Base-by-base conservation (phyloP, 2,329 filamentous ascomycete species). In the Trichocomaceae sp. region DNA sequence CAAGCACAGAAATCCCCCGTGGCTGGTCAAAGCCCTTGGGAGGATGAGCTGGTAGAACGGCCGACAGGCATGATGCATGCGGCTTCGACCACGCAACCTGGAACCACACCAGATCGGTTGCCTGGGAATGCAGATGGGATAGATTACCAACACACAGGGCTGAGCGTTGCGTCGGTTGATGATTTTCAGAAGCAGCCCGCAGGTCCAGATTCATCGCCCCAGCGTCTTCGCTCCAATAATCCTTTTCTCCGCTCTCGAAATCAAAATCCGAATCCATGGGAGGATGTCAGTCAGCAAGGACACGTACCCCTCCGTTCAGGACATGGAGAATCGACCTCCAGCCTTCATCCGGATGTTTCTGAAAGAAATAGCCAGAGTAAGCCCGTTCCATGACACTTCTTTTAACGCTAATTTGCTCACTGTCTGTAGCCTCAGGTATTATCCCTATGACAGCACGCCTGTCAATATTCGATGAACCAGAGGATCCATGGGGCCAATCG, bases 401-500 rank as follows among this genome's bases (percentile, higher is more conserved):
- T 8, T 46, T 17, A 5, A 20, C 33, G 15, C 2, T 23, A 5
- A 39, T 26, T 33, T 5, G 20, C 44, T 53, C 35, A 49, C 31
- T 44, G 33, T 17, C 15, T 45, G 15, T 29, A 48, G 49, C 52
- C 13, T 33, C 45, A 12, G 69, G 69, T n/a, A 69, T 69, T 51
- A 72, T 72, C 42, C 68, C 69, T 1, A 72, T 72, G 69, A 70
- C 69, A 37, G 69, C 69, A 5, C 66, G 69, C 3, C 55, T 72
- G 50, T 72, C 69, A 19, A 61, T 72, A 29, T 58, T 71, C n/a
- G 69, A 72, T 33, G 55, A 62, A 20, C 56, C 61, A 3, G 61
- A 66, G 39, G 62, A 63, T 7, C 63, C 66, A 3, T 70, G 67
- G 68, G 31, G 26, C 33, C 57, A 62, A 17, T 49, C 51, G 5